Evolutionary conservation across 2,329 filamentous ascomycete genomes (phyloP), one percentile per base, ranked within the genome.

Genomic region (Talaromyces funiculosus): DNA sequence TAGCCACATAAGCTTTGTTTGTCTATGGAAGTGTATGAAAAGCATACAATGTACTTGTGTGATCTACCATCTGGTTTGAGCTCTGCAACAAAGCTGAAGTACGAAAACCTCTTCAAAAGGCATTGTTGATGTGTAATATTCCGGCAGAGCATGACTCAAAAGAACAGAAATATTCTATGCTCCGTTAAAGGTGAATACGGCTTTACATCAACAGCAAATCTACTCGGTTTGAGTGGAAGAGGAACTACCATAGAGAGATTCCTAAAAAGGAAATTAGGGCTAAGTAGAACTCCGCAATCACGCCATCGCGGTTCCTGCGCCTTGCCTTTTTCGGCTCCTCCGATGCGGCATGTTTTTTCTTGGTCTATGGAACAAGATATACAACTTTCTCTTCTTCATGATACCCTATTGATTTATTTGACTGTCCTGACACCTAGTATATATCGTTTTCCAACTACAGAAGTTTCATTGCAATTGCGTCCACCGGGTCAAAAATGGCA

Each of bases 231-330:
- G n/a, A n/a, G 38, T n/a, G 5, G 31, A 54, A 54, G 51, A 7
- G 22, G 8, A 40, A 12, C 4, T 40, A 24, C 14, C 7, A 18
- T 20, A 54, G 20, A 38, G 9, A n/a, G 5, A 26, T 40, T 54
- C 51, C 51, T 6, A 49, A 33, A 37, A 4, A 58, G 33, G 40
- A 47, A 51, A 51, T 59, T 53, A 53, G 57, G 57, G 57, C 57
- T 59, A 51, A 26, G 35, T 47, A 4, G 42, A 45, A n/a, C 33
- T 35, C n/a, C 47, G n/a, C 33, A 47, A 59, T 59, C 57, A 59
- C 57, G 57, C 57, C 57, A 59, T 59, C 35, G 45, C 42, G 47
- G 55, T 49, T 57, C 42, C 55, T 57, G 42, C 29, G 55, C 55
- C 35, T 54, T 40, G 26, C 51, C 51, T n/a, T 54, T 49, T 58